Conservation (phyloP, 352 stramenopile genomes). For the Globisporangium viniferum region DNA sequence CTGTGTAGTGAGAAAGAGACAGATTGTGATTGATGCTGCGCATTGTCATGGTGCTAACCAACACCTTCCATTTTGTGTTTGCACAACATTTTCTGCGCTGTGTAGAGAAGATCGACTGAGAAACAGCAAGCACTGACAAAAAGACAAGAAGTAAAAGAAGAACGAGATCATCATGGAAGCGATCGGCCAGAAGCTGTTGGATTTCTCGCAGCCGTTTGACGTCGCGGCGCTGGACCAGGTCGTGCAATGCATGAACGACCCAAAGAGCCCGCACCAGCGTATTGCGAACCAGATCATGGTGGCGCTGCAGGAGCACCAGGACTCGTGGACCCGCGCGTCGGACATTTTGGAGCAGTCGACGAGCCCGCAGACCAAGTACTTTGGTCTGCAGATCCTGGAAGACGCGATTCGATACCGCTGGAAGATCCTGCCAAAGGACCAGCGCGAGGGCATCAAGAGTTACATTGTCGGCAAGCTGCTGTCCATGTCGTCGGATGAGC, state of each 20-base stretch:
- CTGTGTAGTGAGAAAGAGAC: not conserved
- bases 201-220: constrained; percentile 95
- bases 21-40: not conserved
- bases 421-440: constrained; percentile 95
- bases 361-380: constrained; percentile 90
- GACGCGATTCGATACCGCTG: constrained; percentile 97
- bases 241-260: constrained; percentile 95
- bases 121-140: not conserved
- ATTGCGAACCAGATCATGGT: constrained; percentile 94
- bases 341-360: constrained; percentile 95
- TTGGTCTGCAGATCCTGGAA: constrained; percentile 95
- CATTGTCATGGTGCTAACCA: not conserved
- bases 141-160: constrained; percentile 9
- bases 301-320: constrained; percentile 91
- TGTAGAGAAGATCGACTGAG: not conserved
- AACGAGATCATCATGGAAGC: constrained; percentile 68
- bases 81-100: not conserved
- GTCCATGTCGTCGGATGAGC: constrained; percentile 89
- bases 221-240: constrained; percentile 95
- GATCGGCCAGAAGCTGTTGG: constrained; percentile 89
- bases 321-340: constrained; percentile 92
- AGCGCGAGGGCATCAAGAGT: constrained; percentile 98
- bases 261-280: constrained; percentile 90
- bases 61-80: not conserved
- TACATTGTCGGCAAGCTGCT: constrained; percentile 98